These are phyloP conservation scores for Leishmania amazonensis DNA, from an alignment of 208 protist genomes.

Conservation along the genomic window DNA sequence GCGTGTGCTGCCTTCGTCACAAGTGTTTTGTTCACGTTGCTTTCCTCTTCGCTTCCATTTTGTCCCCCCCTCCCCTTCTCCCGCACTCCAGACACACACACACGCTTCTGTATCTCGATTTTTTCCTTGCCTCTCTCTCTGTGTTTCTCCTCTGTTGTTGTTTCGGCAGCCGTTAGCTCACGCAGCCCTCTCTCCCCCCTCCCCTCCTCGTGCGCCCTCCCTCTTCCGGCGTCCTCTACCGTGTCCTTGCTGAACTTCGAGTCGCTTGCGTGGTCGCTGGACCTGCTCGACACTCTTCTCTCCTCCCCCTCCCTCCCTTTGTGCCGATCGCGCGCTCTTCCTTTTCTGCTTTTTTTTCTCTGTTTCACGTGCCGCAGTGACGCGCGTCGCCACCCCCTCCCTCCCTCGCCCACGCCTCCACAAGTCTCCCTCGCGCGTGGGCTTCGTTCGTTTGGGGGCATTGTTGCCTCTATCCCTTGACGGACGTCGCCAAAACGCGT, in stretches of 20 bases:
- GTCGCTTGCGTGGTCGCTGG: neutral
- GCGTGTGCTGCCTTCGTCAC: neutral
- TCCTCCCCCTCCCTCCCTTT: neutral
- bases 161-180: neutral
- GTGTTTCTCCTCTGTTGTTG: neutral
- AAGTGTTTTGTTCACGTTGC: neutral
- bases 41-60: neutral
- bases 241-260: neutral
- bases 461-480: neutral
- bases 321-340: neutral
- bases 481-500: neutral
- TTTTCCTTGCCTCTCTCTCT: neutral
- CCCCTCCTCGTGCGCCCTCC: neutral
- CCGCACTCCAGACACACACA: neutral
- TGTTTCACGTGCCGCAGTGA: neutral
- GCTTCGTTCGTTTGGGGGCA: neutral
- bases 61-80: neutral
- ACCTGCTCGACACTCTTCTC: neutral
- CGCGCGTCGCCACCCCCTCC: neutral
- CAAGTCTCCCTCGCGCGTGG: neutral
- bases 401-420: neutral
- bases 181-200: neutral
- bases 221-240: neutral
- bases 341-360: neutral
- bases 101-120: neutral